Evolutionary conservation across 176 grass and related monocot genomes (phyloP), one percentile per base, ranked within the genome.

Genomic region (Luzula sylvatica): DNA sequence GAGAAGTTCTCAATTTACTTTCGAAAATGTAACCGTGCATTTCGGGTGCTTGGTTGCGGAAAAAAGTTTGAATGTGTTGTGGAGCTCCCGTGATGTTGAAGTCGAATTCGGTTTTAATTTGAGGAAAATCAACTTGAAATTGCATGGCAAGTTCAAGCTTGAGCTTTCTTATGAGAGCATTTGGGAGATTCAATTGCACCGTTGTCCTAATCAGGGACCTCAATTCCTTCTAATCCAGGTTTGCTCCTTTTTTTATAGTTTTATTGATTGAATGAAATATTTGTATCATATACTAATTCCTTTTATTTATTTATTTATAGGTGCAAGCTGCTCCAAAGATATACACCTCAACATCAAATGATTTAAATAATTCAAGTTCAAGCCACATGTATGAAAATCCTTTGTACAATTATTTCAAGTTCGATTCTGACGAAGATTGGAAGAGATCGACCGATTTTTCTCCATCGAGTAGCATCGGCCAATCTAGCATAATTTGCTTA

Each of bases 161-260:
- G 83, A 95, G 64, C 72, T 95, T 69, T 83, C 83, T 21, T 88
- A 95, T 20, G 79, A 95, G 52, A 87, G 83, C 49, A 87, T 95
- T 61, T 95, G 88, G 88, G 88, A 95, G 61, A 95, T 95, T 23
- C 65, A 87, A 60, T 78, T 88, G 55, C 76, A 88, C 17, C 49
- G 70, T 26, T 86, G 83, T 30, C 65, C 60, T 23, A 13, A n/a
- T 78, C 26, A 88, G 65, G 57, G 16, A 45, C 77, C 72, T 5
- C 72, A 84, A 49, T 95, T 84, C 63, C 88, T 88, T 58, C 71
- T 81, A 61, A 69, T 88, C 48, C 83, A 88, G 83, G 88, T 95
- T 43, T 45, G 60, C 50, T 68, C 70, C 7, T 38, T 24, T 65
- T 42, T 47, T 47, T 6, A 11, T 20, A 38, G 28, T 35, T 61